phyloP scores from a whole-genome alignment of 768 basidiomycete species.

The Suillus bovinus region DNA sequence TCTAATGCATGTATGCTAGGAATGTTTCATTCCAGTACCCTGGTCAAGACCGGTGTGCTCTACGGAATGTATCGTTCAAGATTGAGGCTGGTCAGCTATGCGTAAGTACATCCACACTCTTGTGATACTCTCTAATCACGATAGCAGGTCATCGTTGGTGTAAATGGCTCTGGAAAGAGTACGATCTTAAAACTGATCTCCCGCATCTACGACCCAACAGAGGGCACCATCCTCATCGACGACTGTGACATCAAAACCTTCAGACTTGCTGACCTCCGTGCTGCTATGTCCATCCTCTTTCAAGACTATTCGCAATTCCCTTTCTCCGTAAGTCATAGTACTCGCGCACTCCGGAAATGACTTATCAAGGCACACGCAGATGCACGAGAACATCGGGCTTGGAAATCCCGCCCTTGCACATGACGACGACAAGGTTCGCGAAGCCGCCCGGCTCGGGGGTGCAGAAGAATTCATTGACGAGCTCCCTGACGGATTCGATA shows the following conservation, averaged over 20 bases:
- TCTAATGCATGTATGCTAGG: constrained; percentile 31
- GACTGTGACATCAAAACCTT: constrained; percentile 59
- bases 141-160: constrained; percentile 68
- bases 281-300: constrained; percentile 68
- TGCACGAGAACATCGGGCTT: constrained; percentile 75
- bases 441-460: constrained; percentile 71
- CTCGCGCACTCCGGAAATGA: neutral
- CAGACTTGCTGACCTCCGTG: constrained; percentile 60
- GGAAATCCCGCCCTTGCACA: constrained; percentile 59
- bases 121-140: neutral
- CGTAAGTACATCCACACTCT: constrained; percentile 40
- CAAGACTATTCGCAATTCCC: constrained; percentile 84
- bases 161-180: constrained; percentile 80
- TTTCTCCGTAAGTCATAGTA: constrained; percentile 59
- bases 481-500: constrained; percentile 66
- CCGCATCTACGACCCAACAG: constrained; percentile 67
- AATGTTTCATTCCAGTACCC: constrained; percentile 76
- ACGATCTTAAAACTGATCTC: constrained; percentile 75
- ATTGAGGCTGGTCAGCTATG: constrained; percentile 72
- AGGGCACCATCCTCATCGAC: constrained; percentile 68
- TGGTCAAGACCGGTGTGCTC: constrained; percentile 47
- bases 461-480: constrained; percentile 65
- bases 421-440: constrained; percentile 55
- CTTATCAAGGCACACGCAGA: constrained; percentile 38
- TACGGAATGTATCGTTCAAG: constrained; percentile 67